These are phyloP conservation scores for Lactarius sp. DNA, from an alignment of 768 basidiomycete species.

Conservation along the genomic window DNA sequence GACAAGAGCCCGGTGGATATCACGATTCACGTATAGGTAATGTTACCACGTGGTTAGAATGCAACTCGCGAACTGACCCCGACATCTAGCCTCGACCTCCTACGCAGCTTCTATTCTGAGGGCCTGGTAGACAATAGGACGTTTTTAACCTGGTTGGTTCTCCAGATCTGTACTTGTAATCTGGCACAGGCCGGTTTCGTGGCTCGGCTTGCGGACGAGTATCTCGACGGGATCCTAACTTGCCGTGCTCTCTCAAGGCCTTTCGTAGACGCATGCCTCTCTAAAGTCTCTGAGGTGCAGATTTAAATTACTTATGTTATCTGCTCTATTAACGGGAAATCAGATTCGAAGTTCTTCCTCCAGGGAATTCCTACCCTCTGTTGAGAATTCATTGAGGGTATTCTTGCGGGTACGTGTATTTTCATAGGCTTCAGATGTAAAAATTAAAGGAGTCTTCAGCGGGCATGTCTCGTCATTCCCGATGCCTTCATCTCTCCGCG, in stretches of 20 bases:
- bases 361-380: conserved; percentile 49
- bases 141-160: conserved; percentile 74
- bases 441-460: conserved; percentile 36
- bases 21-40: conserved; percentile 75
- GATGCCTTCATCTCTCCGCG: conserved; percentile 73
- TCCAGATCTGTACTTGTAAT: conserved; percentile 72
- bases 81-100: conserved; percentile 52
- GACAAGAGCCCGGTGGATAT: conserved; percentile 69
- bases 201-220: conserved; percentile 72
- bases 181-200: conserved; percentile 79
- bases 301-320: neutral
- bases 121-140: conserved; percentile 75
- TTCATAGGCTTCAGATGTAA: neutral
- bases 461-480: conserved; percentile 62
- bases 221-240: conserved; percentile 60
- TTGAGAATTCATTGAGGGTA: conserved; percentile 49
- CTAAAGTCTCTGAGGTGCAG: conserved; percentile 59
- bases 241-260: conserved; percentile 66
- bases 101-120: conserved; percentile 75
- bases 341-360: conserved; percentile 54
- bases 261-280: conserved; percentile 65
- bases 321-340: neutral
- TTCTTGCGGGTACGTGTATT: conserved; percentile 52
- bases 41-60: neutral
- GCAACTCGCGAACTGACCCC: neutral